Base-by-base conservation (phyloP, 164 flowering plant species). In the Liriodendron chinense region DNA sequence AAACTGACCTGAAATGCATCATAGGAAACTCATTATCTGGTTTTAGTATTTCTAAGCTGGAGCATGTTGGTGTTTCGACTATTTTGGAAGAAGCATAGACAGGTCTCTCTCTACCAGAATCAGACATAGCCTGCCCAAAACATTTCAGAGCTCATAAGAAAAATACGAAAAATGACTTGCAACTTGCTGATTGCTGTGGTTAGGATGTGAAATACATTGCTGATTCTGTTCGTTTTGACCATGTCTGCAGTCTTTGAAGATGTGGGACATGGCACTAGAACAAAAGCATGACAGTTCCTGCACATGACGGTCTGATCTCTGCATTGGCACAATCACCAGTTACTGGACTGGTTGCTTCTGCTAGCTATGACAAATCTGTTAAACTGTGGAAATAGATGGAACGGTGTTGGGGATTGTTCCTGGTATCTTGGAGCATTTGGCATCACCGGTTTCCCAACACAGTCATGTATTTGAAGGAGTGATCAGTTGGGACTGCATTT, bases 251-350 rank as follows among this genome's bases (percentile, higher is more conserved):
- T 83, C 94, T 21, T 64, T 96, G 87, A 97, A 94, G 88, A 79
- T 94, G 78, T 94, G 99, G 99, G 92, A 96, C 88, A 87, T 91
- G 85, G 90, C 86, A 9, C n/a, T 95, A 94, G 84, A 92, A 92
- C 74, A 90, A 87, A 81, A 89, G 88, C 79, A 90, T 91, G 98
- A 89, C 95, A 2, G 83, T 96, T 70, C 69, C 84, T 1, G 98
- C 95, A 7, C 98, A 94, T 49, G 98, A 96, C 43, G 83, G 87
- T 43, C 87, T 91, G 61, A 86, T 96, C 70, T 84, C 95, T 10
- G 89, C 96, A 34, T 81, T 96, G 79, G 94, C 96, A 13, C 91
- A 87, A 76, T 91, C 99, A 53, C 89, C 90, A 10, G 79, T 81
- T 43, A 87, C 90, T 1, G 94, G 98, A 65, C 88, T 91, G 96